These are phyloP conservation scores for Celoporthe dispersa DNA, from an alignment of 2,329 filamentous ascomycete species.

Conservation along the genomic window DNA sequence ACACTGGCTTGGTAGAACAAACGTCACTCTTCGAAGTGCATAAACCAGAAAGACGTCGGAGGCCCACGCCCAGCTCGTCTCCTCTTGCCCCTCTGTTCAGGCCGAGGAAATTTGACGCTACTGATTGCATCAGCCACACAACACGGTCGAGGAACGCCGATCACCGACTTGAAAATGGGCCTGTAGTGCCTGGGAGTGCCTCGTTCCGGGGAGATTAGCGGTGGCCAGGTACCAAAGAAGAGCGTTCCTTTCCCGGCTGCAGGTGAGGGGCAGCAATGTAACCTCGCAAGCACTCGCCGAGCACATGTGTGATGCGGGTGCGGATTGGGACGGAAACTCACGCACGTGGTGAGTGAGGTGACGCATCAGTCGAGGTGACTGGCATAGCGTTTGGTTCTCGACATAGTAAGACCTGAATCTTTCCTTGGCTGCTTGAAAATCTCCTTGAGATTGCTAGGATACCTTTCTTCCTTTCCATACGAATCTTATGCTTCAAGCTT, in stretches of 20 bases:
- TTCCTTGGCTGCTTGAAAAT: neutral
- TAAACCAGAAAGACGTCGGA: neutral
- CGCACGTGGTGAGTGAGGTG: neutral
- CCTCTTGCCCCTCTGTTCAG: neutral
- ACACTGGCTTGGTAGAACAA: neutral
- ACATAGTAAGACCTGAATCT: neutral
- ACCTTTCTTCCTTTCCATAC: neutral
- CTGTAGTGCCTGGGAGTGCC: neutral
- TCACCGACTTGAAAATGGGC: neutral
- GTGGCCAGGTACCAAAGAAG: neutral
- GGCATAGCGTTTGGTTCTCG: neutral
- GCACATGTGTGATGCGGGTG: neutral
- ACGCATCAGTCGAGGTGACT: neutral
- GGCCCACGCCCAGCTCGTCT: neutral
- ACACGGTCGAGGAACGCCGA: neutral
- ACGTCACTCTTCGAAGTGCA: neutral
- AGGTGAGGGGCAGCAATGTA: neutral
- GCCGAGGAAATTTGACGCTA: neutral
- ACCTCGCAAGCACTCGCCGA: neutral
- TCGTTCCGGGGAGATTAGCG: constrained; percentile 4
- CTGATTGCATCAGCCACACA: neutral
- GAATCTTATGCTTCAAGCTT: neutral
- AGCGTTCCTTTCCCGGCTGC: neutral
- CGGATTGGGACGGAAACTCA: neutral
- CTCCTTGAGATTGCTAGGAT: neutral